phyloP scores from a whole-genome alignment of 345 rosid species.

The Brassica nigra region DNA sequence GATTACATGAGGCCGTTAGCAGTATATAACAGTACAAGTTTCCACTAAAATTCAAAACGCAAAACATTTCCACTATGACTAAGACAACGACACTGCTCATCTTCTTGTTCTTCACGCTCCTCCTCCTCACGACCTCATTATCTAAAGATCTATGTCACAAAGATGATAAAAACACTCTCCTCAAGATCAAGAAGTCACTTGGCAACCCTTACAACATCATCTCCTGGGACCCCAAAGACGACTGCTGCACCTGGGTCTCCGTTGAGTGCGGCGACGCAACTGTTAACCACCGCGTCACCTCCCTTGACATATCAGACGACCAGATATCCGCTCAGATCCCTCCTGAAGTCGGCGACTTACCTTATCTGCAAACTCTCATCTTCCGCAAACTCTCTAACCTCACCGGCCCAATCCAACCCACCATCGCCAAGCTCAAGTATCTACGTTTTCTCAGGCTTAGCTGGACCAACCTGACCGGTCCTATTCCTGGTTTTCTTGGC shows the following conservation, averaged over 20 bases:
- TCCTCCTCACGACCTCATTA: conserved; percentile 34
- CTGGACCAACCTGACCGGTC: too few species aligned
- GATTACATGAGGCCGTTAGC: neutral
- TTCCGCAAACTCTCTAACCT: conserved; percentile 59
- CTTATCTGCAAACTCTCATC: conserved; percentile 46
- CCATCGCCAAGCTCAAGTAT: conserved; percentile 57
- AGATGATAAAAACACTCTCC: conserved; percentile 57
- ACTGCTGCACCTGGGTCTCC: conserved; percentile 71
- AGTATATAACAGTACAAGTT: conserved; percentile 2
- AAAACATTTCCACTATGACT: neutral
- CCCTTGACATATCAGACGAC: conserved; percentile 55
- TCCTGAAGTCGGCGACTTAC: conserved; percentile 58
- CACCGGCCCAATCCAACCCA: conserved; percentile 58
- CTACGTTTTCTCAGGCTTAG: conserved; percentile 34
- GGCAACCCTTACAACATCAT: conserved; percentile 60
- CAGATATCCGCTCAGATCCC: conserved; percentile 57
- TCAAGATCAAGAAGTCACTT: conserved; percentile 53
- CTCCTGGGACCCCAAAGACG: conserved; percentile 60
- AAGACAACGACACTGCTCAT: conserved; percentile 30
- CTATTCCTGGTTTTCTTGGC: too few species aligned
- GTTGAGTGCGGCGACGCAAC: conserved; percentile 58
- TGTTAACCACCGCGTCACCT: conserved; percentile 58
- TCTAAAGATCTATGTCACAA: conserved; percentile 59
- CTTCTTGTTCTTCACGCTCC: conserved; percentile 34
- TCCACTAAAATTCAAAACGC: neutral